Evolutionary conservation across 805 yeast genomes (phyloP).

Genomic region (Teunomyces atbi): DNA sequence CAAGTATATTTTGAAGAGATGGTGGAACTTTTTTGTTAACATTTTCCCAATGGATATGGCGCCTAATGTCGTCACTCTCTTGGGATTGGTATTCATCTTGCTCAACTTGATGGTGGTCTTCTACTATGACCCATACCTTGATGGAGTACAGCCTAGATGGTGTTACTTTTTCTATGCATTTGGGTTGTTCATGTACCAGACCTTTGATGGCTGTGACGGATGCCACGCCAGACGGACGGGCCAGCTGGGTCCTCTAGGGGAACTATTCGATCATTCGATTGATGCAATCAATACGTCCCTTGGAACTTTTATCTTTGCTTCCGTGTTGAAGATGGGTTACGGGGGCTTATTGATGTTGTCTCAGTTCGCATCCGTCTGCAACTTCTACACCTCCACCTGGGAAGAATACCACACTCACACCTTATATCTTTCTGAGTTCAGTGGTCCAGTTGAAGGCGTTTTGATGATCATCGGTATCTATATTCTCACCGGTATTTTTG

Average conservation of each 20-base stretch:
- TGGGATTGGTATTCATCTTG: slow-evolving; percentile 72
- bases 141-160: slow-evolving; percentile 67
- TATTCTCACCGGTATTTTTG: slow-evolving; percentile 61
- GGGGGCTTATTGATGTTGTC: slow-evolving; percentile 58
- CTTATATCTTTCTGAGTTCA: slow-evolving; percentile 69
- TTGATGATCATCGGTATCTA: slow-evolving; percentile 57
- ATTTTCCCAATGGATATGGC: slow-evolving; percentile 87
- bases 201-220: slow-evolving; percentile 96
- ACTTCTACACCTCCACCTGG: slow-evolving; percentile 91
- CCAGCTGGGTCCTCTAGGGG: slow-evolving; percentile 94
- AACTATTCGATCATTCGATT: slow-evolving; percentile 86
- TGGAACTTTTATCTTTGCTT: slow-evolving; percentile 68
- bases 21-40: slow-evolving; percentile 72
- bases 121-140: slow-evolving; percentile 68
- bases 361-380: slow-evolving; percentile 72
- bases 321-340: slow-evolving; percentile 76
- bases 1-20: slow-evolving; percentile 71
- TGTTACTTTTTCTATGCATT: slow-evolving; percentile 72
- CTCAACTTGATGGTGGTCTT: slow-evolving; percentile 63
- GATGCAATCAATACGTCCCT: slow-evolving; percentile 76
- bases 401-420: slow-evolving; percentile 92
- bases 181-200: slow-evolving; percentile 86
- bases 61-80: slow-evolving; percentile 84
- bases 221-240: slow-evolving; percentile 93
- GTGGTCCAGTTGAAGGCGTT: slow-evolving; percentile 97